phyloP scores from a whole-genome alignment of 2,329 filamentous ascomycete species.

The Sporothrix globosa region DNA sequence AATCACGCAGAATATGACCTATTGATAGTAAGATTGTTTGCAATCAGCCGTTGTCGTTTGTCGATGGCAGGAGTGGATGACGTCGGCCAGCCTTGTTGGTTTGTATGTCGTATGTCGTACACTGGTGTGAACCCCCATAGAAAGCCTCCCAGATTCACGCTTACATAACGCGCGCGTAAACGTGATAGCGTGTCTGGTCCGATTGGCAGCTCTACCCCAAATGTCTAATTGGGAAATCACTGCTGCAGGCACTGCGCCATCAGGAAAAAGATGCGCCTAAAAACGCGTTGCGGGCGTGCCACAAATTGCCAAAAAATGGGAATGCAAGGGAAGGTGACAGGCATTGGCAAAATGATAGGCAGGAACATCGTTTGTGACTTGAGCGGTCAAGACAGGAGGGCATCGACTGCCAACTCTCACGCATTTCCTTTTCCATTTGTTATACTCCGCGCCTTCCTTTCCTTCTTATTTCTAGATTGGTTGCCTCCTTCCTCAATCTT shows the following conservation, averaged over 20 bases:
- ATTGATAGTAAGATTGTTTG: neutral
- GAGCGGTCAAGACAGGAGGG: conserved; percentile 2
- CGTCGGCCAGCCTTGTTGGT: neutral
- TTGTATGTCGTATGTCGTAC: neutral
- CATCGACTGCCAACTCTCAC: neutral
- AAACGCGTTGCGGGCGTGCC: conserved; percentile 24
- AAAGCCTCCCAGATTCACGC: neutral
- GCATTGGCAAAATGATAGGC: neutral
- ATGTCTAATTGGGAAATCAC: conserved; percentile 20
- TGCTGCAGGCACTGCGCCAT: neutral
- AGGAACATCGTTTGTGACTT: neutral
- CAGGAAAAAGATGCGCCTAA: conserved; percentile 30
- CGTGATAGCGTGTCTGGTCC: conserved; percentile 37
- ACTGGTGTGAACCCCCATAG: neutral
- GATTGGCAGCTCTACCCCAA: neutral
- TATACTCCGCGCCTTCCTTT: neutral
- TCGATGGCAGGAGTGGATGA: conserved; percentile 10
- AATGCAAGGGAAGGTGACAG: conserved; percentile 9
- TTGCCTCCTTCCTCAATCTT: neutral
- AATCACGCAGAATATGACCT: neutral
- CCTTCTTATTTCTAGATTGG: neutral
- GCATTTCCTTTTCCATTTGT: too few relatives aligned
- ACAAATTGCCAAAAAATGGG: neutral
- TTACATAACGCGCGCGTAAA: conserved; percentile 31
- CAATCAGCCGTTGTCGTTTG: neutral